Base-by-base conservation (phyloP, 257 asterid species). In the Leptodermis oblonga region DNA sequence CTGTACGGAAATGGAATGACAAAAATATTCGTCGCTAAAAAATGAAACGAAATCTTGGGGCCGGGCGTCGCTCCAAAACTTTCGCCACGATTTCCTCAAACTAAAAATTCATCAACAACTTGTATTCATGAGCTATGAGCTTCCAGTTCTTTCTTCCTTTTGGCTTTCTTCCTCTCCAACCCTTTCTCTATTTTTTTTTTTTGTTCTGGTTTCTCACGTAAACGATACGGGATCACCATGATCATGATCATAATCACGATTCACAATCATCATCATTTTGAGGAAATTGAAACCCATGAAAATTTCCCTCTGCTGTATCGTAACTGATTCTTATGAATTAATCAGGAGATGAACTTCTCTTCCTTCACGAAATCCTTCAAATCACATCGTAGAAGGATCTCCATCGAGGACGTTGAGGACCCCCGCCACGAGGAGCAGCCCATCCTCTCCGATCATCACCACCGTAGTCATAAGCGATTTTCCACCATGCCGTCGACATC, bases 301-400 rank as follows among this genome's bases (percentile, higher is more conserved):
- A n/a, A n/a, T n/a, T n/a, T n/a, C n/a, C n/a, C n/a, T n/a, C n/a
- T n/a, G n/a, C n/a, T n/a, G n/a, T n/a, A n/a, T n/a, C n/a, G n/a
- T n/a, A n/a, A n/a, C n/a, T n/a, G n/a, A n/a, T n/a, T n/a, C n/a
- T n/a, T n/a, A n/a, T n/a, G n/a, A n/a, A n/a, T n/a, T n/a, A n/a
- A n/a, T n/a, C n/a, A n/a, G n/a, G n/a, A n/a, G n/a, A 83, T 83
- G 91, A 82, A 82, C 65, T 81, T 78, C 22, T 69, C 88, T 59
- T 77, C 92, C 15, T 74, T 88, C 79, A 82, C 79, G 79, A 84
- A 71, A 52, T 68, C 88, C 13, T 85, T 85, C 76, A 82, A 76
- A 80, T 71, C 84, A 59, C 79, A 71, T 8, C 73, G 77, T 0
- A 51, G 78, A 70, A 73, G 62, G 54, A 78, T 86, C 20, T 77